Base-by-base conservation (phyloP, 177 flowering plant species). In the Vitis hybrid region DNA sequence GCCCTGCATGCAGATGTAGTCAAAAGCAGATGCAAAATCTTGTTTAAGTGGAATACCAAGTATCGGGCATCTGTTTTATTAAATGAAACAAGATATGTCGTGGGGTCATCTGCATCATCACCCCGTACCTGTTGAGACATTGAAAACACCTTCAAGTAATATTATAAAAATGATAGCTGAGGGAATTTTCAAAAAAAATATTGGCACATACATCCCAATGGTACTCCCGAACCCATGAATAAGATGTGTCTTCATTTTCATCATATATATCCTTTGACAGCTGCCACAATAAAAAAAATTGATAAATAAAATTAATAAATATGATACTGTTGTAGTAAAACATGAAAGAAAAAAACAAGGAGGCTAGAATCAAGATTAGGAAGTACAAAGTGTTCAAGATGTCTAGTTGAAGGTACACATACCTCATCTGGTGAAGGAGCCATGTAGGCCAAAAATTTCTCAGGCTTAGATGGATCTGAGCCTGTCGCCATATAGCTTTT, bases 381-480 rank as follows among this genome's bases (percentile, higher is more conserved):
- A 55, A 57, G 51, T 71, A 50, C 18, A 30, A 61, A 69, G 41
- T 20, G 55, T n/a, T 27, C 56, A 50, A 14, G 21, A 65, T 50
- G 10, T 51, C 17, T 9, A 6, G 41, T 70, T 1, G n/a, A 64
- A 14, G 24, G 20, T 14, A 8, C 41, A 13, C 72, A 49, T 77
- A 94, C 98, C 98, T 95, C 99, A 66, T 84, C 79, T 17, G 76
- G 82, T 46, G 90, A 77, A 68, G 99, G 99, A 48, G 76, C 94
- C 97, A 95, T 90, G 84, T 95, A 95, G 2, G 91, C 98, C 82
- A 95, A 78, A 77, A 93, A 93, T 73, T 89, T 91, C 53, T 95
- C 97, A 17, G 89, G 88, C 41, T 84, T 85, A 55, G 82, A 77
- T 32, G 89, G 72, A 76, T 93, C 94, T 12, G 97, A 83, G 74